Percentiles rank a stretch among this genome's conserved stretches.
Evolutionary conservation across 2,329 filamentous ascomycete species (phyloP).

Genomic region (Plectosphaerella plurivora): DNA sequence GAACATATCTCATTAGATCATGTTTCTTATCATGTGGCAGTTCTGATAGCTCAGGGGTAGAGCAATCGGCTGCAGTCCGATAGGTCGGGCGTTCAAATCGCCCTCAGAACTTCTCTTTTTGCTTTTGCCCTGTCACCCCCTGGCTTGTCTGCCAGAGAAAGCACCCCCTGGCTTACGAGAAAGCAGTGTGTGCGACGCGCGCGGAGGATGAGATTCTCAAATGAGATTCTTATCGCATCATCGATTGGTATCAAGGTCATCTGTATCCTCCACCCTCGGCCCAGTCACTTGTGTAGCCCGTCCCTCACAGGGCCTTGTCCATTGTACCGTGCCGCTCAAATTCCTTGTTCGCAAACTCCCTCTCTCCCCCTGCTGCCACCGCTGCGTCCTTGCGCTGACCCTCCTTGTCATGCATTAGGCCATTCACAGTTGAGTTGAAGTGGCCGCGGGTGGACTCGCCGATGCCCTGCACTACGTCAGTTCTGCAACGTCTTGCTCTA

Average conservation of each 20-base stretch:
- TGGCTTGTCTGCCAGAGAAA: too few species aligned
- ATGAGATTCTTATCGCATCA: neutral
- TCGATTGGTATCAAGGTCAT: neutral
- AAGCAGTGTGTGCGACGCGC: too few species aligned
- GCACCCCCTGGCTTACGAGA: too few species aligned
- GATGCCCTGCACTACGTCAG: constrained; percentile 2
- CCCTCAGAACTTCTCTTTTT: neutral
- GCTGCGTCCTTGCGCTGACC: constrained; percentile 27
- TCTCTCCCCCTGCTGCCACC: constrained; percentile 7
- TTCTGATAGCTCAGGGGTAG: constrained; percentile 2
- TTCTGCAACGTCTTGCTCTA: too few species aligned
- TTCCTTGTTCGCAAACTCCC: constrained; percentile 10
- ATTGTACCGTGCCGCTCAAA: constrained; percentile 8
- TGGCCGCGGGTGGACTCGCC: constrained; percentile 16
- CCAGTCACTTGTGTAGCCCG: neutral
- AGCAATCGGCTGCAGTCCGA: constrained; percentile 3
- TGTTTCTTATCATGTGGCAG: neutral
- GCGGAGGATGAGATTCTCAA: too few species aligned
- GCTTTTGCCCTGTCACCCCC: neutral
- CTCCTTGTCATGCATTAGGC: constrained; percentile 22
- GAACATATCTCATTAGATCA: too few species aligned
- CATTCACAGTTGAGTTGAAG: constrained; percentile 27
- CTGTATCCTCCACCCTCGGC: neutral
- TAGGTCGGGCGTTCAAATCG: constrained; percentile 3
- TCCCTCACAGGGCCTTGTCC: constrained; percentile 7